Evolutionary conservation across 805 yeast species (phyloP).

Genomic region (Millerago galiae): DNA sequence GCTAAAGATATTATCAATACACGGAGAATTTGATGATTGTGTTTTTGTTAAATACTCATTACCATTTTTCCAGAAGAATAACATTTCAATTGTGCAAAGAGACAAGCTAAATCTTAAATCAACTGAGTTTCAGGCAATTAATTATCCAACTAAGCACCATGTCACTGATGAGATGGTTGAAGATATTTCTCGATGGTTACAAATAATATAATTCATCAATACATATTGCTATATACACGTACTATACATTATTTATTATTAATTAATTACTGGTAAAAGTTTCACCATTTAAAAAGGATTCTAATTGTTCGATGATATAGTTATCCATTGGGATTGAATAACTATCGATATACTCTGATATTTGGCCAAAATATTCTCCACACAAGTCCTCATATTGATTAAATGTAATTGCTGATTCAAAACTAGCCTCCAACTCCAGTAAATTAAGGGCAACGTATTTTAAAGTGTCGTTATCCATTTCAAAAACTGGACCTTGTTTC

Average conservation of each 20-base stretch:
- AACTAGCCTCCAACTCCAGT: neutral
- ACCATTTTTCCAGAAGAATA: constrained; percentile 10
- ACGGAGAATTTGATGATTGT: constrained; percentile 14
- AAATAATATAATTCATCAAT: neutral
- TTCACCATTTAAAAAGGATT: constrained; percentile 1
- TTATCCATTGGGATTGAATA: neutral
- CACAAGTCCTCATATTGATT: neutral
- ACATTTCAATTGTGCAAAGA: neutral
- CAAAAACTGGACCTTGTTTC: neutral
- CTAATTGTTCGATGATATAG: constrained; percentile 4
- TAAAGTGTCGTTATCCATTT: neutral
- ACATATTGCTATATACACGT: neutral
- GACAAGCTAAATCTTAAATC: constrained; percentile 1
- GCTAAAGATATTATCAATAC: constrained; percentile 15
- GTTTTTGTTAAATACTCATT: constrained; percentile 12
- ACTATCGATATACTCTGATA: neutral
- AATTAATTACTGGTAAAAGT: neutral
- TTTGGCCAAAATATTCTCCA: neutral
- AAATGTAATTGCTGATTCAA: neutral
- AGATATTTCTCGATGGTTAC: constrained; percentile 16
- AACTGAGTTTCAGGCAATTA: constrained; percentile 10
- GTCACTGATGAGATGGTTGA: constrained; percentile 16
- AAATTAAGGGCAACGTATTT: neutral
- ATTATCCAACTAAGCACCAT: constrained; percentile 13
- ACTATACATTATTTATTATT: neutral